Evolutionary conservation across 2,329 filamentous ascomycete species (phyloP), one percentile per base, ranked within the genome.

Genomic region (Aspergillus latus): DNA sequence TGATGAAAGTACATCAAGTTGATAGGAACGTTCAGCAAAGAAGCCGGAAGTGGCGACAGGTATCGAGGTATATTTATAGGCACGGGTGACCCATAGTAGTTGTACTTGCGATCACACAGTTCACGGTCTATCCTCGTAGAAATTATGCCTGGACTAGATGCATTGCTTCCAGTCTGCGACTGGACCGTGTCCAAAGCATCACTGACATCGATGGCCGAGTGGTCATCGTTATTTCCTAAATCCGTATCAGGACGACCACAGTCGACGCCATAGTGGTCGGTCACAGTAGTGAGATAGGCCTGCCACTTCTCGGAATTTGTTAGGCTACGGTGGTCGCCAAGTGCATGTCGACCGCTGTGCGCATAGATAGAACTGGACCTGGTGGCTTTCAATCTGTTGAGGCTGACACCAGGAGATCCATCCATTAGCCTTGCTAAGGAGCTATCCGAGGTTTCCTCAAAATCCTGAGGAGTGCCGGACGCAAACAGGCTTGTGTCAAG

Each of bases 1-100:
- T 87, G 84, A 67, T 88, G 84, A 62, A 88, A 88, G 65, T 88
- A 88, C 62, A 94, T 80, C 59, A 94, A 72, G 66, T 94, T 93
- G 84, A 93, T 93, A 1, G 85, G 88, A 64, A 90, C 92, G 37
- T 88, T 83, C 43, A 82, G 73, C 30, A 92, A 75, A 8, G 82
- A 74, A 3, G 75, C 65, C 4, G 85, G 85, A 21, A 88, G 68
- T 2, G 80, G 80, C 55, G 80, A 83, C 32, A 87, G 69, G 50
- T 78, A 78, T 59, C 81, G 81, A 2, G 83, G 79, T 26, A 86
- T 84, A 57, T 80, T 81, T 60, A 92, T 86, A 0, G 82, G 76
- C 0, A 92, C 86, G 0, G 87, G 86, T 36, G 83, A 82, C 10
- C 81, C 80, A 72, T 92, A 92, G 66, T 92, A 92, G 1, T 84